phyloP scores from a whole-genome alignment of 2,329 filamentous ascomycete genomes.

The Tolypocladium guangdongense region DNA sequence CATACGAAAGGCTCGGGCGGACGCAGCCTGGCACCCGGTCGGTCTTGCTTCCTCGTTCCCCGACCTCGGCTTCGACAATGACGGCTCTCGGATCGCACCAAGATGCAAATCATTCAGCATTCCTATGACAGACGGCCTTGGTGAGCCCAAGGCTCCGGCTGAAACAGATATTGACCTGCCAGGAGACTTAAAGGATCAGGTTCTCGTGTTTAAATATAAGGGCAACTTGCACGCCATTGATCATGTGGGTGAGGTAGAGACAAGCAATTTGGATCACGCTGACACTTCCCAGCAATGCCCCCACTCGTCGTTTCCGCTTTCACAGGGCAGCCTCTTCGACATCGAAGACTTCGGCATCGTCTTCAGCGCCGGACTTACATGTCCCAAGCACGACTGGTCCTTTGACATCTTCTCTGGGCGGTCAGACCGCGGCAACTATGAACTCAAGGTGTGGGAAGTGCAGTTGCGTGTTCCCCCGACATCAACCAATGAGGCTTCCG shows the following conservation, averaged over 20 bases:
- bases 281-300: slow-evolving; percentile 44
- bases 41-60: slow-evolving; percentile 46
- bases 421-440: slow-evolving; percentile 51
- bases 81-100: slow-evolving; percentile 24
- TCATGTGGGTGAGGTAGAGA: slow-evolving; percentile 41
- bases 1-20: slow-evolving; percentile 3
- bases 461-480: slow-evolving; percentile 30
- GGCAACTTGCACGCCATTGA: slow-evolving; percentile 57
- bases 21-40: slow-evolving; percentile 37
- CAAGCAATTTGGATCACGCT: slow-evolving; percentile 2
- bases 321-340: slow-evolving; percentile 51
- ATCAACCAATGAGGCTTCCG: neutral
- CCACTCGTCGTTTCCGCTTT: slow-evolving; percentile 56
- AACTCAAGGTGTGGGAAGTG: slow-evolving; percentile 52
- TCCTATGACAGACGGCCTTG: slow-evolving; percentile 25
- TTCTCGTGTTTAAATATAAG: slow-evolving; percentile 54
- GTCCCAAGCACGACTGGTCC: slow-evolving; percentile 61
- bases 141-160: slow-evolving; percentile 24
- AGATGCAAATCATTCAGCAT: slow-evolving; percentile 51
- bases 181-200: slow-evolving; percentile 42
- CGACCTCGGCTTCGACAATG: slow-evolving; percentile 32
- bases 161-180: slow-evolving; percentile 19
- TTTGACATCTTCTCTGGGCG: slow-evolving; percentile 57
- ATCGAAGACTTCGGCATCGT: slow-evolving; percentile 62
- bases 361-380: slow-evolving; percentile 51